Base-by-base conservation (phyloP, 352 stramenopile genomes). In the Pythium grandisporangium region DNA sequence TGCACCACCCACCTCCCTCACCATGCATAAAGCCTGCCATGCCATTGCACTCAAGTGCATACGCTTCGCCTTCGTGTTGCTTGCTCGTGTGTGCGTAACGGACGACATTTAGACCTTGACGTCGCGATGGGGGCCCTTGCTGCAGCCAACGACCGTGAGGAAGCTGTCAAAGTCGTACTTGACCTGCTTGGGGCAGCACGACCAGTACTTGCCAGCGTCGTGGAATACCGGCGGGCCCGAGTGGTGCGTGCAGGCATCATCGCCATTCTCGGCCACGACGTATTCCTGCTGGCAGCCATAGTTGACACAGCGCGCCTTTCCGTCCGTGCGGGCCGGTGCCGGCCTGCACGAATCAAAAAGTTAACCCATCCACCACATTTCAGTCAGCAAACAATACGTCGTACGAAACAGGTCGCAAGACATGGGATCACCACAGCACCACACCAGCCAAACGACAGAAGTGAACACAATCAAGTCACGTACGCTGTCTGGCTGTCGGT, bases 131-230 rank as follows among this genome's bases (percentile, higher is more conserved):
- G 76, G 68, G 20, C 75, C 79, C n/a, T 63, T 73, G 16, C 82
- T 68, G 52, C 89, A 96, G 29, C 84, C 85, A 1, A 79, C 73
- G 13, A 97, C 71, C 45, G 93, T 69, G 16, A 96, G 67, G 58
- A 97, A 97, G 41, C 86, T 88, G 24, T 97, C 87, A 63, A 96
- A 97, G 59, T 97, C 86, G 72, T 96, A 97, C 74, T 96, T 96
- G 56, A 95, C 75, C 22, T 67, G 55, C 53, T 95, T 92, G 13
- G 88, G 85, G 52, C 90, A 97, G 70, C 90, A 97, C 48, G 70
- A 89, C 90, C 90, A 97, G 62, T 79, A 96, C 62, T 97, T 97
- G 55, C 80, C 77, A 35, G 80, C 81, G 50, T 97, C 90, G 53
- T 96, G 89, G 63, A 97, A 97, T 27, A 97, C 79, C 2, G 89